Evolutionary conservation across 2,329 filamentous ascomycete genomes (phyloP).

Genomic region (Ophiosphaerella korrae): DNA sequence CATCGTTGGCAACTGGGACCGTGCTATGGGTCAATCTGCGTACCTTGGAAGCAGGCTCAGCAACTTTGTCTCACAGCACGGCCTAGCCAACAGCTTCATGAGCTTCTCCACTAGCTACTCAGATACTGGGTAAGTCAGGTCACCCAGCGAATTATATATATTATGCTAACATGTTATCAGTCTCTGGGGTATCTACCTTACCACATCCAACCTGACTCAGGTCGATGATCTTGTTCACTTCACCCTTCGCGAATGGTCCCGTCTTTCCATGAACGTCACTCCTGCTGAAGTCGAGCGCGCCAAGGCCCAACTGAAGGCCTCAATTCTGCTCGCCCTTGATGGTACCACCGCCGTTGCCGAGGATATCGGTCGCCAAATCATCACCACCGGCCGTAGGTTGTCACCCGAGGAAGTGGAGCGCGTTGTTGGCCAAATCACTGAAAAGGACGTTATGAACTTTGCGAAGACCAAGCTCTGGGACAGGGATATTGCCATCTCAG

Average conservation of each 20-base stretch:
- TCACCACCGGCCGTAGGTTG: slow-evolving; percentile 94
- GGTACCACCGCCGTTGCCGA: slow-evolving; percentile 96
- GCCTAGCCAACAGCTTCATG: slow-evolving; percentile 99
- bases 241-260: slow-evolving; percentile 96
- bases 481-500: slow-evolving; percentile 91
- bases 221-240: slow-evolving; percentile 98
- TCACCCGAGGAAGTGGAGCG: slow-evolving; percentile 93
- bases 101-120: slow-evolving; percentile 99
- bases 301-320: slow-evolving; percentile 99
- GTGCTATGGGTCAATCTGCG: slow-evolving; percentile 94
- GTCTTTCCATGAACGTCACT: slow-evolving; percentile 85
- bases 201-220: slow-evolving; percentile 83
- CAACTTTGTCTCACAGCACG: slow-evolving; percentile 89
- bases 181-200: slow-evolving; percentile 99
- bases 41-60: slow-evolving; percentile 99
- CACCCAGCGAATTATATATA: background rate
- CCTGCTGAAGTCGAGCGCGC: slow-evolving; percentile 94
- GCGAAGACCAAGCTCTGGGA: slow-evolving; percentile 96
- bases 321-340: slow-evolving; percentile 94
- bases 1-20: slow-evolving; percentile 99
- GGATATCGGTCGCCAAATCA: slow-evolving; percentile 97
- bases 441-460: slow-evolving; percentile 97
- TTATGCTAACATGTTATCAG: slow-evolving; percentile 56
- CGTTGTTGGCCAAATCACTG: slow-evolving; percentile 83
- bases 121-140: slow-evolving; percentile 84